Conservation (phyloP, 345 rosid species). For the Dipteronia sinensis region DNA sequence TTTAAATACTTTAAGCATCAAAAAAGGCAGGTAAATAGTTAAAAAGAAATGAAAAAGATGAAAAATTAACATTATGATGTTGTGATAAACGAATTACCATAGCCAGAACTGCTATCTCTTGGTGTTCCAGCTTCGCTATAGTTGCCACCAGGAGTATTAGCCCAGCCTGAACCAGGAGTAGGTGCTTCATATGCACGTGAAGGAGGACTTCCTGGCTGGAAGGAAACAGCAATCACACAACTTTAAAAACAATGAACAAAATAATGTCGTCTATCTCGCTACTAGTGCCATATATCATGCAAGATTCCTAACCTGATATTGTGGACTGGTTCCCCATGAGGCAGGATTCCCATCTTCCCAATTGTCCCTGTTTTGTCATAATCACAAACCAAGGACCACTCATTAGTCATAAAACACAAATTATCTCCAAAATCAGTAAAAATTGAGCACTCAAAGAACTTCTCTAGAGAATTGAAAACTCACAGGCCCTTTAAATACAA, state of each 20-base stretch:
- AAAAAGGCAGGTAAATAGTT: not conserved
- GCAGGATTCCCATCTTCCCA: slow-evolving; percentile 98
- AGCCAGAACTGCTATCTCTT: slow-evolving; percentile 71
- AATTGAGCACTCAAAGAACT: not conserved
- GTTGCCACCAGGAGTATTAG: slow-evolving; percentile 86
- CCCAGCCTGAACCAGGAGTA: slow-evolving; percentile 94
- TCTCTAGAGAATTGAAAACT: not conserved
- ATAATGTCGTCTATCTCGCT: not conserved
- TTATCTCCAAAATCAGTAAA: not conserved
- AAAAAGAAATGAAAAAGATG: not conserved
- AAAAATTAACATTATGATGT: slow-evolving; percentile 6
- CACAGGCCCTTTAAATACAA: not conserved
- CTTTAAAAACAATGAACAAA: not conserved
- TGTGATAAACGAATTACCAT: slow-evolving; percentile 45
- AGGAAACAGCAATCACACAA: slow-evolving; percentile 8
- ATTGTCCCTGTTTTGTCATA: slow-evolving; percentile 59
- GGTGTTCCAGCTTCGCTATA: slow-evolving; percentile 95
- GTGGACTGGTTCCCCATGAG: slow-evolving; percentile 89
- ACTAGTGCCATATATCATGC: not conserved
- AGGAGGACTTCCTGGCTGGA: slow-evolving; percentile 95
- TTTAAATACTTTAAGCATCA: slow-evolving; percentile 4
- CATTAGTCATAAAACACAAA: not conserved
- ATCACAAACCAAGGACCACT: slow-evolving; percentile 5
- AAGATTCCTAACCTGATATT: slow-evolving; percentile 64
- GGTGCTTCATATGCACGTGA: slow-evolving; percentile 91